Base-by-base conservation (phyloP, 179 eudicot genomes). In the Beta lomatogona region DNA sequence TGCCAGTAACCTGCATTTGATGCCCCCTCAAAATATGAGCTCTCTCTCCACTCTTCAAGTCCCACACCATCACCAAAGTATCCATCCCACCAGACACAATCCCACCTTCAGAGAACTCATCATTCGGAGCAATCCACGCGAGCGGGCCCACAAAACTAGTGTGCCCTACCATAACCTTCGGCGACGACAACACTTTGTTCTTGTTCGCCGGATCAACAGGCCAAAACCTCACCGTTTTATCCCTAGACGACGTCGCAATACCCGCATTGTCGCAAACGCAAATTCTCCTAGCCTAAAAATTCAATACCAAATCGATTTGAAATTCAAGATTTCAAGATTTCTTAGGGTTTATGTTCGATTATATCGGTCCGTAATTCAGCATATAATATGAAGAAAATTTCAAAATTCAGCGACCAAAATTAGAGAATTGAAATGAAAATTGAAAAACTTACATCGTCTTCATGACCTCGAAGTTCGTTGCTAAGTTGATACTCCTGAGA, bases 51-150 rank as follows among this genome's bases (percentile, higher is more conserved):
- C 87, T 88, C 63, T 82, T 88, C 86, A 96, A 75, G 83, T 96
- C 93, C 98, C 97, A 94, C 46, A 92, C 97, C 76, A 88, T 57
- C 52, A 89, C 91, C 83, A 90, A 81, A 28, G 93, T 92, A 78
- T 96, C 99, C 99, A 94, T 94, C 75, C 98, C 98, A 64, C 99
- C 99, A 2, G 98, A 96, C 63, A 96, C 92, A 69, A 96, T 69
- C 77, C 92, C 89, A 22, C 99, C 99, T 78, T 90, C 94, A 0
- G 94, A 94, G 55, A 91, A 89, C 86, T 89, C 91, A 80, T 92
- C 92, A 48, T 82, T 88, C 0, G 98, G 94, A 7, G 93, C n/a
- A 76, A 96, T 81, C 99, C 99, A 96, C 31, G 92, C 90, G 81
- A 96, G 52, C 6, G 98, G 99, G 19, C 97, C 98, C 76, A 94